Base-by-base conservation (phyloP, 306 rosid species). In the Prunus armeniaca region DNA sequence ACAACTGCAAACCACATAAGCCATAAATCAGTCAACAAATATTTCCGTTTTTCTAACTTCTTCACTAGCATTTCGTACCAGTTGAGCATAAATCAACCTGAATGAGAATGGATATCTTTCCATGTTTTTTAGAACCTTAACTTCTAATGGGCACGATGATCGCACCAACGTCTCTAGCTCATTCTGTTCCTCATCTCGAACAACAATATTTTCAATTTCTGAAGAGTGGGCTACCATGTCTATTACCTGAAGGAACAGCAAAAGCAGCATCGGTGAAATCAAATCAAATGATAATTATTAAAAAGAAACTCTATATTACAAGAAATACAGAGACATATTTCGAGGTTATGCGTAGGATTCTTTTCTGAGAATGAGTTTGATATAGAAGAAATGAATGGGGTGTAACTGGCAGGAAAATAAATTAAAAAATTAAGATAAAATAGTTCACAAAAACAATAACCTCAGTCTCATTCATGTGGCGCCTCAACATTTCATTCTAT, bases 131-230 rank as follows among this genome's bases (percentile, higher is more conserved):
- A 65, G 97, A 90, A 81, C 98, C 87, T 83, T 94, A 62, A 92
- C 83, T 82, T 94, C 97, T 82, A 94, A 71, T 41, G 97, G 97
- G 58, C 97, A 94, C 32, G 94, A 86, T 64, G 82, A 27, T 15
- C 96, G 91, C 49, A 80, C 92, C 86, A 93, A 81, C 80, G 5
- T 89, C 89, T 94, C 98, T 76, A 94, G 90, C 85, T 94, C 98
- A 86, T 89, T 87, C 56, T 90, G 98, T 71, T 94, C 98, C 91
- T 94, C 98, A 71, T 94, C 98, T 65, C 98, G 92, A 76, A 94
- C 84, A 81, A 90, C 96, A 90, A 94, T 94, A 86, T 94, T 94
- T 84, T 90, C 96, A 85, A 94, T 92, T 81, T 94, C 98, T 61
- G 96, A 90, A 19, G 97, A 94, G 83, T 83, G 97, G 15, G 98